Conservation (phyloP, 2,329 filamentous ascomycete genomes). For the Cercospora nicotianae region DNA sequence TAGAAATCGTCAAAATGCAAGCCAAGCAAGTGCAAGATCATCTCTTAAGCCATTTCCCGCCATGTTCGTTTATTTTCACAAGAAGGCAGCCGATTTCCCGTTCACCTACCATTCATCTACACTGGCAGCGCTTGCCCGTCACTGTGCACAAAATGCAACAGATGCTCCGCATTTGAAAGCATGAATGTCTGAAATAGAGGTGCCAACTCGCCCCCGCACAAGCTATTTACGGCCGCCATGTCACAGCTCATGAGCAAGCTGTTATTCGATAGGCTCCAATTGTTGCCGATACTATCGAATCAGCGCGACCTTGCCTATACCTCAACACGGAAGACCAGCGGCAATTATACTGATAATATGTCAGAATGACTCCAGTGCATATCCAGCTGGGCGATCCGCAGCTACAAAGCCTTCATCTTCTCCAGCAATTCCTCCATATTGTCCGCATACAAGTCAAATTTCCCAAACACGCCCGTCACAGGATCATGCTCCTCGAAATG, state of each 20-base stretch:
- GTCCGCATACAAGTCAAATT: conserved; percentile 35
- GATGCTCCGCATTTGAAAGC: background rate
- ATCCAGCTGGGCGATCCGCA: background rate
- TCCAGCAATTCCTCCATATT: conserved; percentile 34
- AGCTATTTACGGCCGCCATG: background rate
- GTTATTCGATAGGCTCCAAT: background rate
- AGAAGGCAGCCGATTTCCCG: background rate
- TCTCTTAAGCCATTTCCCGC: background rate
- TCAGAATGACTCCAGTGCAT: too few relatives aligned
- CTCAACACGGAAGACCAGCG: background rate
- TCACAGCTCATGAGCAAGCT: background rate
- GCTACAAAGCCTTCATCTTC: conserved; percentile 30
- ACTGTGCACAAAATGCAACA: background rate
- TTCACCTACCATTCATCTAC: background rate
- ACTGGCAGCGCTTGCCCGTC: background rate
- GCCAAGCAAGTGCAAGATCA: background rate
- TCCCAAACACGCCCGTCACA: conserved; percentile 33
- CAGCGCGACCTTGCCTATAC: background rate
- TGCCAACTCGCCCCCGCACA: background rate
- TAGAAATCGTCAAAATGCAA: background rate
- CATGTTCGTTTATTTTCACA: background rate
- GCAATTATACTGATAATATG: background rate
- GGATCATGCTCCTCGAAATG: conserved; percentile 36
- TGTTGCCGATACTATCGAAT: background rate
- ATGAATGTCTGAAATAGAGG: background rate